phyloP scores from a whole-genome alignment of 805 yeast species.

The Hanseniaspora hatyaiensis region DNA sequence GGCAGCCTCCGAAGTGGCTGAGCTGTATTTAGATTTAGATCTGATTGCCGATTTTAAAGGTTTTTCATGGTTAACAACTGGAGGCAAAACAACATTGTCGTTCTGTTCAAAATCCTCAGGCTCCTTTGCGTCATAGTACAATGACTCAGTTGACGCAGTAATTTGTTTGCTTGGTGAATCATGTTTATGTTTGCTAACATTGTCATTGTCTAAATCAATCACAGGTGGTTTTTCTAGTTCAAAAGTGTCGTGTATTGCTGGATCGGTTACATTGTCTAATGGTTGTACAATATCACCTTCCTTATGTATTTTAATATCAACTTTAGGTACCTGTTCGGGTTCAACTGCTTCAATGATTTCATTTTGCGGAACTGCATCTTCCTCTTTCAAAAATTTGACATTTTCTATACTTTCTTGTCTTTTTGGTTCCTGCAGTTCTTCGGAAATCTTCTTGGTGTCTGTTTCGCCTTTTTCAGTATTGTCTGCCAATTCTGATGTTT shows the following conservation, averaged over 20 bases:
- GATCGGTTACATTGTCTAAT: not conserved
- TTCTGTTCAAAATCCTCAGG: not conserved
- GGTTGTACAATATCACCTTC: conserved; percentile 1
- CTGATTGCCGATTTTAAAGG: conserved; percentile 39
- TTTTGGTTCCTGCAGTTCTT: too few relatives aligned
- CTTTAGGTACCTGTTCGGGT: conserved; percentile 16
- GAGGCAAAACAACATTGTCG: not conserved
- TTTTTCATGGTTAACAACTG: conserved; percentile 13
- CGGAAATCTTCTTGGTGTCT: not conserved
- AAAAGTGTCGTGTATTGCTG: not conserved
- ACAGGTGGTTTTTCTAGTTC: conserved; percentile 13
- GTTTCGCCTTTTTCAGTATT: too few relatives aligned
- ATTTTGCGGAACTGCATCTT: conserved; percentile 14
- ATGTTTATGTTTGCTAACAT: not conserved
- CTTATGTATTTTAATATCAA: conserved; percentile 7
- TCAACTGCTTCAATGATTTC: conserved; percentile 19
- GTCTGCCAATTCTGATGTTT: too few relatives aligned
- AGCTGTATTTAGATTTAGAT: conserved; percentile 11
- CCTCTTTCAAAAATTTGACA: too few relatives aligned
- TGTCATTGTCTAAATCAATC: not conserved
- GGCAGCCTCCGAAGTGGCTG: too few relatives aligned
- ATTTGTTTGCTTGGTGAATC: too few relatives aligned
- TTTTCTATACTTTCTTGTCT: too few relatives aligned
- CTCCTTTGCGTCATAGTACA: not conserved
- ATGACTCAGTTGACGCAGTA: not conserved